Evolutionary conservation across 805 yeast species (phyloP).

Genomic region (Yamadazyma tumulicola): DNA sequence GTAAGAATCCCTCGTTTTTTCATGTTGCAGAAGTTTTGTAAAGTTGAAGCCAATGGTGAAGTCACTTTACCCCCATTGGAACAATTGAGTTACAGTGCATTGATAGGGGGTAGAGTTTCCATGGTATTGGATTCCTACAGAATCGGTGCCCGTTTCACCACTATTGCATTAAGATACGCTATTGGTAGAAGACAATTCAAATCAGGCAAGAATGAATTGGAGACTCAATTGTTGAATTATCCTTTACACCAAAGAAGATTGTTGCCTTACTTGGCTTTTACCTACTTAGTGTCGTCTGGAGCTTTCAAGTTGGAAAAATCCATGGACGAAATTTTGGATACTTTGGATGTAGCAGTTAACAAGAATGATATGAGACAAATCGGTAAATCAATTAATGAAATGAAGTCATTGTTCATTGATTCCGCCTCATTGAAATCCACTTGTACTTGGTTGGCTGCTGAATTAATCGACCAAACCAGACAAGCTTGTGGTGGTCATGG

Average conservation of each 20-base stretch:
- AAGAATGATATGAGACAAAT: conserved; percentile 29
- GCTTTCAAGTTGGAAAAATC: conserved; percentile 36
- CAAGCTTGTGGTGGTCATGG: conserved; percentile 50
- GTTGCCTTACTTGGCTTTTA: conserved; percentile 40
- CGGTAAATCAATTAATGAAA: conserved; percentile 29
- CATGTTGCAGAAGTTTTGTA: conserved; percentile 45
- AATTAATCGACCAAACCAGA: conserved; percentile 38
- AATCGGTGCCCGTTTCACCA: conserved; percentile 38
- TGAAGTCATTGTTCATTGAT: conserved; percentile 42
- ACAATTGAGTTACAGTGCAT: conserved; percentile 42
- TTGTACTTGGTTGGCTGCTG: conserved; percentile 43
- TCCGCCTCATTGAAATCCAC: conserved; percentile 45
- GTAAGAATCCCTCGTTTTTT: conserved; percentile 44
- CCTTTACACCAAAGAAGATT: conserved; percentile 46
- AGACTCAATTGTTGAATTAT: conserved; percentile 42
- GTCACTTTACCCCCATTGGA: conserved; percentile 43
- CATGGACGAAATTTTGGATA: conserved; percentile 26
- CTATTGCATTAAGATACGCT: conserved; percentile 44
- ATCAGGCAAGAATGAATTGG: conserved; percentile 21
- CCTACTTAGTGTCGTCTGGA: conserved; percentile 37
- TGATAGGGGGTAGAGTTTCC: conserved; percentile 43
- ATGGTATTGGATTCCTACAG: conserved; percentile 45
- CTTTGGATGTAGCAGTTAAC: conserved; percentile 36
- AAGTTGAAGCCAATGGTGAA: conserved; percentile 37
- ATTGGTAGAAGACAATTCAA: conserved; percentile 45